phyloP scores from a whole-genome alignment of 352 stramenopile genomes.

The Phytopythium aichiense region DNA sequence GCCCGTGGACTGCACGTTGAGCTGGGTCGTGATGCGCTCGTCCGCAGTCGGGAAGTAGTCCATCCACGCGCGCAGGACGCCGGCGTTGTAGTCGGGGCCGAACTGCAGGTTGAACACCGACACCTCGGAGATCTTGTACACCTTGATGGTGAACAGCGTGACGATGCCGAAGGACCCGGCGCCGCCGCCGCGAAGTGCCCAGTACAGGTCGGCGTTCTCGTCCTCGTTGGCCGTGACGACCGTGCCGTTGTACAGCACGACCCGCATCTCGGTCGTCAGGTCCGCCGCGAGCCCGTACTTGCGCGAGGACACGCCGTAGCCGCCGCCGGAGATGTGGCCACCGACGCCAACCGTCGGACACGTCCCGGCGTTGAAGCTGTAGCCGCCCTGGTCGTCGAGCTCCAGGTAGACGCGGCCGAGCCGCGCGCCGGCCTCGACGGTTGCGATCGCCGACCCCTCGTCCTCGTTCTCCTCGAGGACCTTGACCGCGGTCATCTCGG shows the following conservation, averaged over 20 bases:
- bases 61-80: slow-evolving; percentile 45
- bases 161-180: slow-evolving; percentile 53
- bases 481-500: slow-evolving; percentile 43
- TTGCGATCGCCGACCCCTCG: slow-evolving; percentile 29
- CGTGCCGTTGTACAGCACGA: slow-evolving; percentile 36
- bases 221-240: slow-evolving; percentile 37
- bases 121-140: slow-evolving; percentile 33
- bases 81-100: slow-evolving; percentile 22
- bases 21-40: slow-evolving; percentile 43
- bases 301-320: slow-evolving; percentile 44
- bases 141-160: slow-evolving; percentile 45
- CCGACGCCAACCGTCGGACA: slow-evolving; percentile 50
- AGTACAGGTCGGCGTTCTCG: slow-evolving; percentile 41
- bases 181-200: slow-evolving; percentile 43
- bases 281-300: slow-evolving; percentile 49
- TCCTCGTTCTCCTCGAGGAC: slow-evolving; percentile 23
- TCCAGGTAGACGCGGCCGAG: slow-evolving; percentile 45
- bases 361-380: slow-evolving; percentile 55
- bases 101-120: slow-evolving; percentile 45
- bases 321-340: slow-evolving; percentile 46
- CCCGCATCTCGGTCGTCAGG: slow-evolving; percentile 35
- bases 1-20: slow-evolving; percentile 31
- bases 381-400: slow-evolving; percentile 33
- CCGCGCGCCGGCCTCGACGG: slow-evolving; percentile 34
- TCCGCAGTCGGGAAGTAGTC: slow-evolving; percentile 44